Evolutionary conservation across 768 basidiomycete genomes (phyloP), one percentile per base, ranked within the genome.

Genomic region (Rhizopogon roseolus): DNA sequence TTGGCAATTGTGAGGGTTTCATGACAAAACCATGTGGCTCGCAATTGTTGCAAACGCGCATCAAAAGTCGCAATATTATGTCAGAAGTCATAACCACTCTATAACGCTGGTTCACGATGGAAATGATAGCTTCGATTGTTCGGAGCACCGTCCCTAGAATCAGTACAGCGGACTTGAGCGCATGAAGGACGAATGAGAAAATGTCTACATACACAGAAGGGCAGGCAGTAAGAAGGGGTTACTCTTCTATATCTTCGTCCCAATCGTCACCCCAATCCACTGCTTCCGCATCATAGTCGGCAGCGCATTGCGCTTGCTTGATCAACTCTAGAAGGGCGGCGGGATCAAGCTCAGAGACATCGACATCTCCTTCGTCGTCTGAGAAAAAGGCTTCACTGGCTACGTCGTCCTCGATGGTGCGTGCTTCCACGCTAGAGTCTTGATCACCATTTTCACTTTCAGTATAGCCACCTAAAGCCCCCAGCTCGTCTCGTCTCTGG

Each of bases 221-320:
- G 19, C 14, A 46, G n/a, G 29, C 41, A 10, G 29, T 28, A 29
- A 25, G 17, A 46, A n/a, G 45, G 14, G 14, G 22, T 50, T 17
- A 48, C 53, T 48, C 46, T 8, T 49, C 58, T 29, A 27, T 44
- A 22, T 63, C 62, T 7, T 49, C 37, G 36, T 69, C 60, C 59
- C 62, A 69, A 22, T 65, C 62, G 28, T 69, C 67, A 14, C 60
- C 69, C 67, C 67, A 71, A 27, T 69, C 66, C 38, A 68, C 53
- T 17, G 50, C 16, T 10, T 52, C 51, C n/a, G 39, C 22, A 49
- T 71, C 67, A 53, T 65, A 62, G 29, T 71, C 69, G 17, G 57
- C 62, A 29, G 60, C 59, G 48, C 37, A 22, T 6, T n/a, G 63
- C 36, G 60, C 57, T 52, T 62, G 65, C 41, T 52, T 60, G 34